Conservation (phyloP, 108 stramenopile genomes). For the Nitzschia putrida region DNA sequence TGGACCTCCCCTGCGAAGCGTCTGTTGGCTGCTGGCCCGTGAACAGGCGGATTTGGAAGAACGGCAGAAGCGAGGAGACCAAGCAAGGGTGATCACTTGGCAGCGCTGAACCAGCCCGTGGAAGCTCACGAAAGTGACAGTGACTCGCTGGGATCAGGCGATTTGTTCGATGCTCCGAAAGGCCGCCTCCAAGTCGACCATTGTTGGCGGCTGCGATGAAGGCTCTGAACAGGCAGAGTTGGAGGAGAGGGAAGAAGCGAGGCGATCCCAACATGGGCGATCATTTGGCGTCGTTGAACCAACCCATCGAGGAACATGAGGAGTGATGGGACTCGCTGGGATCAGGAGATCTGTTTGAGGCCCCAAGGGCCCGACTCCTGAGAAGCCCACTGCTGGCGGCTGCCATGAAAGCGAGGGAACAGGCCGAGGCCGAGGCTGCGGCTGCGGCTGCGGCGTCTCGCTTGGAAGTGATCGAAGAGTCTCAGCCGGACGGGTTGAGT, state of each 20-base stretch:
- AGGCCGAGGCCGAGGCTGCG: background rate
- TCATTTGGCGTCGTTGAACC: constrained; percentile 2
- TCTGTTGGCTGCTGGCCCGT: background rate
- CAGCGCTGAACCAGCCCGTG: constrained; percentile 9
- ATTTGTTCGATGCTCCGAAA: constrained; percentile 24
- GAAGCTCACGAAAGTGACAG: background rate
- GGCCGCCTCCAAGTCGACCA: constrained; percentile 10
- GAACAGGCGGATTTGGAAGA: background rate
- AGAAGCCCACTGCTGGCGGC: background rate
- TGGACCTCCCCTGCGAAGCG: background rate
- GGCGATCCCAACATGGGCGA: no score
- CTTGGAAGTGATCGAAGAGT: no score
- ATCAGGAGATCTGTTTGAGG: constrained; percentile 14
- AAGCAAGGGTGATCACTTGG: constrained; percentile 3
- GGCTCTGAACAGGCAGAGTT: constrained; percentile 1
- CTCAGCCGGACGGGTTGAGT: no score
- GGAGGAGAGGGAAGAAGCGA: no score
- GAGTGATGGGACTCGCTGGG: constrained; percentile 12
- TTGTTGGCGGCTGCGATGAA: constrained; percentile 23
- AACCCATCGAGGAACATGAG: constrained; percentile 1
- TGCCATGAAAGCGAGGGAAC: constrained; percentile 5
- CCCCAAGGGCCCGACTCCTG: constrained; percentile 1
- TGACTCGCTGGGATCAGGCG: background rate
- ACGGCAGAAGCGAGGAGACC: background rate
- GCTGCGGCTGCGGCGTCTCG: background rate